Conservation (phyloP, 352 stramenopile genomes). For the Pythium oligandrum region DNA sequence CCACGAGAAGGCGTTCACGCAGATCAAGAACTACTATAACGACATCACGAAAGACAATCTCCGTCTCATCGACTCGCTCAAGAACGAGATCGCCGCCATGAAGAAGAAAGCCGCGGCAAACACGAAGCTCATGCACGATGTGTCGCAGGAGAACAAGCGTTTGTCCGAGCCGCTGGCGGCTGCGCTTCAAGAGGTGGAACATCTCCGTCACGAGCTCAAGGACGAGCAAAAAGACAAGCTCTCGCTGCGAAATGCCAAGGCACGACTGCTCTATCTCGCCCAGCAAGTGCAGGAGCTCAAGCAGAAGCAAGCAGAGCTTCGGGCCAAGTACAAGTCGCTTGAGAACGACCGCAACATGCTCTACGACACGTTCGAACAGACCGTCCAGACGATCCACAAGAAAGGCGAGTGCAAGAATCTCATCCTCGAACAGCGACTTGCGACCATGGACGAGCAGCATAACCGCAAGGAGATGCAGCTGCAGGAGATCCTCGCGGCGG, state of each 20-base stretch:
- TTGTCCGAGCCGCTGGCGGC: slow-evolving; percentile 84
- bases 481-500: slow-evolving; percentile 64
- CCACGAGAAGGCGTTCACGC: slow-evolving; percentile 89
- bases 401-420: slow-evolving; percentile 91
- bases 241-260: slow-evolving; percentile 85
- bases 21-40: slow-evolving; percentile 97
- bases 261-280: slow-evolving; percentile 72
- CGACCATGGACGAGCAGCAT: slow-evolving; percentile 67
- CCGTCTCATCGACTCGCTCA: slow-evolving; percentile 89
- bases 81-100: slow-evolving; percentile 91
- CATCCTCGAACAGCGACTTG: slow-evolving; percentile 80
- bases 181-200: slow-evolving; percentile 86
- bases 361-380: slow-evolving; percentile 90
- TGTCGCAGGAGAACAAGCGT: slow-evolving; percentile 90
- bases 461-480: slow-evolving; percentile 68
- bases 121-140: slow-evolving; percentile 91
- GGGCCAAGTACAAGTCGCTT: slow-evolving; percentile 63
- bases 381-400: slow-evolving; percentile 85
- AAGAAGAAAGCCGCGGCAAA: slow-evolving; percentile 90
- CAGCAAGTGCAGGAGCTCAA: slow-evolving; percentile 67
- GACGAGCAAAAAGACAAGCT: slow-evolving; percentile 91
- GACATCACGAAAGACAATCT: slow-evolving; percentile 94
- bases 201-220: slow-evolving; percentile 85
- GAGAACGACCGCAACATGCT: slow-evolving; percentile 86
- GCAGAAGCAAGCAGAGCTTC: slow-evolving; percentile 58